Base-by-base conservation (phyloP, 768 basidiomycete genomes). In the Solioccasus polychromus region DNA sequence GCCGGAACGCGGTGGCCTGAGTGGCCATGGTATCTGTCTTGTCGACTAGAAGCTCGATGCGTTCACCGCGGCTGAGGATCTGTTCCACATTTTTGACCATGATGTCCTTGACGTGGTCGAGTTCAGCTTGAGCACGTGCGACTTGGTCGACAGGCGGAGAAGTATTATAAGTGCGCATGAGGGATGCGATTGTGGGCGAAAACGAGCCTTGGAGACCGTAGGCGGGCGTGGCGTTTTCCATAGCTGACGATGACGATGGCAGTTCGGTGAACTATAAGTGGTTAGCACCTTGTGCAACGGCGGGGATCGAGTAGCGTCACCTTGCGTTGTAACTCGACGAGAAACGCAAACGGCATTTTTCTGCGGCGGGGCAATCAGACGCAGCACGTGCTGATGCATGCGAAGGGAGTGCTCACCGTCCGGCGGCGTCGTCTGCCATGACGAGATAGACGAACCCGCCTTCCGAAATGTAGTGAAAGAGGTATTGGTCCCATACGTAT, bases 11-110 rank as follows among this genome's bases (percentile, higher is more conserved):
- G 3, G 89, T 90, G 4, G 95, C 92, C 66, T 98, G 93, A 9
- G 83, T 86, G 7, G 90, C 88, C 83, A 99, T 90, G 44, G 77
- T 87, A 62, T 97, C 94, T 23, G 96, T 99, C 76, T 96, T 96
- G 71, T 97, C 92, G 24, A 98, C 89, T 41, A 99, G 77, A 15
- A 97, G 75, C 64, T 97, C 95, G 54, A 99, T 91, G 42, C 96
- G 77, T 67, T 99, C 96, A 19, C 96, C 96, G 29, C 96, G 77
- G 42, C 81, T 86, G 32, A 99, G 79, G 52, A 98, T 95, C 64
- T 93, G 89, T 69, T 97, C 92, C 52, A 97, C 94, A 64, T 97
- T 97, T 68, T 97, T 90, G 40, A 97, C 94, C 93, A 96, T 95
- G 68, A 96, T 91, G 58, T 93, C 86, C 65, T 96, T 97, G 37